Evolutionary conservation across 306 rosid species (phyloP), one percentile per base, ranked within the genome.

Genomic region (Oemleria cerasiformis): DNA sequence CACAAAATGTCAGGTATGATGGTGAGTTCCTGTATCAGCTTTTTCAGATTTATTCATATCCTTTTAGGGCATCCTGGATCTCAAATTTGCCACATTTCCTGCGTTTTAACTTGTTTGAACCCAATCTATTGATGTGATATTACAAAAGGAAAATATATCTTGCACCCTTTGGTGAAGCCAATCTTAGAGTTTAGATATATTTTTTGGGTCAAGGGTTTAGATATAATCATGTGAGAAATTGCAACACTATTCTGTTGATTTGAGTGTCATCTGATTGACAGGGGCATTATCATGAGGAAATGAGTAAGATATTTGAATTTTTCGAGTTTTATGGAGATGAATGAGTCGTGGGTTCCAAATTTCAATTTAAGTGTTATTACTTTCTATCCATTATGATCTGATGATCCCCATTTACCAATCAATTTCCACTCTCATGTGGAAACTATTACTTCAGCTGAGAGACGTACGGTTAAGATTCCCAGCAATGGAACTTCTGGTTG

Each of bases 1-100:
- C 71, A 44, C 84, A 77, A 88, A 87, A 68, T 80, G 87, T 87
- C 92, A 89, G 96, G 97, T 94, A 88, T 71, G 95, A 85, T 82
- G 95, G 95, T 86, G 95, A 90, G 95, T 88, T 78, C 70, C 70
- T 75, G 45, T 65, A 48, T 45, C 68, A 72, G 74, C 56, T 70
- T 73, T 50, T 8, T 60, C 23, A 44, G 20, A 8, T 36, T 23
- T 38, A 11, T 3, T 67, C 44, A 36, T 38, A 7, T 21, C 14
- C 63, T 75, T 48, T 36, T 53, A 40, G 55, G 54, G 15, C 49
- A 44, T 60, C 63, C 36, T 48, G 72, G 67, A 17, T 49, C 4
- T 40, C 50, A 38, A 20, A 20, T 40, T 55, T 11, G 13, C 7
- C 65, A 61, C 65, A 43, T 68, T 58, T 9, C 59, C 63, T 50